phyloP scores from a whole-genome alignment of 768 basidiomycete genomes.

The Russula compacta region DNA sequence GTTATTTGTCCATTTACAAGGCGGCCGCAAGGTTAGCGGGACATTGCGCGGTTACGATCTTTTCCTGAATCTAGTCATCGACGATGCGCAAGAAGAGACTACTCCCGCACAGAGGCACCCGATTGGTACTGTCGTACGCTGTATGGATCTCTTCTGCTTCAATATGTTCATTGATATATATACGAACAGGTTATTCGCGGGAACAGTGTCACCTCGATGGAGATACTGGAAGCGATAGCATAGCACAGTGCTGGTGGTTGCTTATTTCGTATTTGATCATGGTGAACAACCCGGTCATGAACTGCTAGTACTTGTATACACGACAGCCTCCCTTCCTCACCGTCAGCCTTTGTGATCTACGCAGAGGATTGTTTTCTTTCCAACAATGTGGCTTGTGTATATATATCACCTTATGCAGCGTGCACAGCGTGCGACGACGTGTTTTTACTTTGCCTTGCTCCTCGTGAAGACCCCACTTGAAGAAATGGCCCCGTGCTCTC shows the following conservation, averaged over 20 bases:
- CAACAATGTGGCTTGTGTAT: neutral
- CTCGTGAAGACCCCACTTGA: too few species aligned
- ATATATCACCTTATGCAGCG: too few species aligned
- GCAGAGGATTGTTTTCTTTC: neutral
- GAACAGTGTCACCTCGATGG: conserved; percentile 95
- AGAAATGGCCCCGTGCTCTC: too few species aligned
- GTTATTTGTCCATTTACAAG: conserved; percentile 88
- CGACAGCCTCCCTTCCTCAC: neutral
- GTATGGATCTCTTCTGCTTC: neutral
- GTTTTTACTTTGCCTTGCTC: too few species aligned
- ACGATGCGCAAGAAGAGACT: conserved; percentile 89
- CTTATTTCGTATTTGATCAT: neutral
- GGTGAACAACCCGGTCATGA: neutral
- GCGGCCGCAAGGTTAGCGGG: conserved; percentile 93
- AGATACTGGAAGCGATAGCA: conserved; percentile 63
- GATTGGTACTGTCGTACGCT: conserved; percentile 84
- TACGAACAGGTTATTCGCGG: conserved; percentile 79
- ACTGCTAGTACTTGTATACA: neutral
- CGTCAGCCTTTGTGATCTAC: neutral
- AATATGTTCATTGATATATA: conserved; percentile 1
- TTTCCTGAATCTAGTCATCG: conserved; percentile 96
- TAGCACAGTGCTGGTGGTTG: conserved; percentile 3
- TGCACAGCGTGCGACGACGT: too few species aligned
- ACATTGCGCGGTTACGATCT: conserved; percentile 95
- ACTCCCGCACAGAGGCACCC: conserved; percentile 83